A percentile compares a stretch with the other conserved stretches of the same genome.
phyloP scores from a whole-genome alignment of 371 early-diverging fungal species.

The Apophysomyces sp. region DNA sequence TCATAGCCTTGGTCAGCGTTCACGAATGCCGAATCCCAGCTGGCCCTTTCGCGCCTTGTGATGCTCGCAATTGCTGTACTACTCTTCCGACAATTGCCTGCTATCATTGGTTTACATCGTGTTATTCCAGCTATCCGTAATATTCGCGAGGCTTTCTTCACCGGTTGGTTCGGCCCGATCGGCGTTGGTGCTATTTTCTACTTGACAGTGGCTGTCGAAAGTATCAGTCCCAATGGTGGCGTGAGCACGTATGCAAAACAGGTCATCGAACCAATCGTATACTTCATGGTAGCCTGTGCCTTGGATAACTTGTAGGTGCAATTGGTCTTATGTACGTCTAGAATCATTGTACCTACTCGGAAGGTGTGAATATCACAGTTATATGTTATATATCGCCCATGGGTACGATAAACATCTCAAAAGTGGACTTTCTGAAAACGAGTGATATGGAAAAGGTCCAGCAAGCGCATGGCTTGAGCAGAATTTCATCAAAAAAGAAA shows the following conservation, averaged over 20 bases:
- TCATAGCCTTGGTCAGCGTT: constrained; percentile 72
- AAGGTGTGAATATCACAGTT: too few relatives aligned
- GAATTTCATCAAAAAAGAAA: too few relatives aligned
- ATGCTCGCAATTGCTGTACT: constrained; percentile 70
- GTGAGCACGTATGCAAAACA: constrained; percentile 26
- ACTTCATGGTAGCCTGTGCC: constrained; percentile 78
- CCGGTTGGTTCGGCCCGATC: constrained; percentile 98
- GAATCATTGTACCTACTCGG: too few relatives aligned
- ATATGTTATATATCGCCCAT: too few relatives aligned
- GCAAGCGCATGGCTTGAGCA: too few relatives aligned
- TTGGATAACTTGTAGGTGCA: too few relatives aligned
- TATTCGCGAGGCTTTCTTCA: constrained; percentile 82
- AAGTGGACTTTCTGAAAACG: too few relatives aligned
- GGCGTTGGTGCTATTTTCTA: constrained; percentile 88
- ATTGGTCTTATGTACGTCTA: too few relatives aligned
- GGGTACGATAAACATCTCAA: too few relatives aligned
- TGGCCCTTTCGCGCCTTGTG: constrained; percentile 66
- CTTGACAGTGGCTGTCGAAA: constrained; percentile 53
- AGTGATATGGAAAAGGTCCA: too few relatives aligned
- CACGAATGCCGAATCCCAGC: constrained; percentile 26
- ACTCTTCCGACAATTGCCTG: constrained; percentile 81
- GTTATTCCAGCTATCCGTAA: constrained; percentile 68
- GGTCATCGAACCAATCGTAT: constrained; percentile 62
- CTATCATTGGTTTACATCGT: constrained; percentile 61
- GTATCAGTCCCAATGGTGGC: constrained; percentile 16